phyloP scores from a whole-genome alignment of 306 rosid genomes.

The Morella rubra region DNA sequence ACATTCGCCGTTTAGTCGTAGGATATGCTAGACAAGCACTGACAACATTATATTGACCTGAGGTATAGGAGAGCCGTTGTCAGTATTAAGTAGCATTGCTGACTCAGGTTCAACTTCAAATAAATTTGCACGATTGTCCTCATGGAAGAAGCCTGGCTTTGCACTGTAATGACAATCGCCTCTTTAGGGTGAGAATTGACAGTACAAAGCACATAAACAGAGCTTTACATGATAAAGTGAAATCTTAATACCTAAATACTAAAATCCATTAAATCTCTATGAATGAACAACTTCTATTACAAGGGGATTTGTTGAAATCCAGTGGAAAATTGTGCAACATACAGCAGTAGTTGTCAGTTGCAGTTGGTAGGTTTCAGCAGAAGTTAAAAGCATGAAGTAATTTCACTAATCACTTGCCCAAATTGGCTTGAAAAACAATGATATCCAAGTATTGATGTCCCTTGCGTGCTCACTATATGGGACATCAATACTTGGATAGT shows the following conservation, averaged over 20 bases:
- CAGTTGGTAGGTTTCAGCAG: neutral
- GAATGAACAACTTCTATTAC: neutral
- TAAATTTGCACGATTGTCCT: slow-evolving; percentile 82
- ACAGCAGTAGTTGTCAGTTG: neutral
- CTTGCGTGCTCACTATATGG: neutral
- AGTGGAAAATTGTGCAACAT: neutral
- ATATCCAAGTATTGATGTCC: neutral
- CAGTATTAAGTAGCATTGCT: slow-evolving; percentile 92
- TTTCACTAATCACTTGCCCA: neutral
- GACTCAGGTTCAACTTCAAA: slow-evolving; percentile 90
- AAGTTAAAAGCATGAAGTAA: neutral
- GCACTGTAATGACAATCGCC: slow-evolving; percentile 57
- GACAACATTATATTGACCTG: slow-evolving; percentile 49
- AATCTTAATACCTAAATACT: neutral
- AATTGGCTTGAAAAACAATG: neutral
- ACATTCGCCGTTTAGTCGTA: slow-evolving; percentile 1
- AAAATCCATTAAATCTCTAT: neutral
- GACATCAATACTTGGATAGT: too few relatives aligned
- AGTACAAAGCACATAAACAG: neutral
- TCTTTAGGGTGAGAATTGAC: slow-evolving; percentile 31
- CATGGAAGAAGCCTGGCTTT: slow-evolving; percentile 92
- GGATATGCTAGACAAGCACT: slow-evolving; percentile 4
- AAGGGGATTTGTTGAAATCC: neutral
- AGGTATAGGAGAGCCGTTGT: slow-evolving; percentile 92
- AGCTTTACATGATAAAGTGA: neutral